Base-by-base conservation (phyloP, 208 protist species). In the Naegleria fowleri region DNA sequence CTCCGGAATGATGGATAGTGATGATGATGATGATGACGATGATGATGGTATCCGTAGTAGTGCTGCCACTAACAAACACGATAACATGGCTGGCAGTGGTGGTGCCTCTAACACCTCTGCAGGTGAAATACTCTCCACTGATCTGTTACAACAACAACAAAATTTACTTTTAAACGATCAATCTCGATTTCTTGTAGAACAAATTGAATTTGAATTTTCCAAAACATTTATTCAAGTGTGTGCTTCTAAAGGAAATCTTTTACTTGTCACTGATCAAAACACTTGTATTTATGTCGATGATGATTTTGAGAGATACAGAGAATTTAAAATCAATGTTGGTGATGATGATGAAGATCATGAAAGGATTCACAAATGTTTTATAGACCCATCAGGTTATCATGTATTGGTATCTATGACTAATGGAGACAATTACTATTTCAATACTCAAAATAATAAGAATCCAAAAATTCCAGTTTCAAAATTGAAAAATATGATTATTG, bases 401-500 rank as follows among this genome's bases (percentile, higher is more conserved):
- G 25, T 96, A 9, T 40, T 96, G 13, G 92, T 96, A 16, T 95
- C 92, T 6, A 92, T 96, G 91, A 59, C 38, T 0, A 95, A 86
- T 88, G 93, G 94, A 19, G 95, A 96, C 0, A 94, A 96, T 36
- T 95, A 92, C 43, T 96, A 96, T 91, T 85, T 96, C 7, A 87
- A 96, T 83, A 22, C 55, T 38, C 43, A 84, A 29, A 33, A 39
- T 6, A 92, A 29, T 51, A 90, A 92, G 43, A 95, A 95, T 91
- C 90, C 92, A 36, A 95, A 95, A 87, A 9, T 52, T 36, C 87
- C 94, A 88, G 90, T 83, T 25, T 7, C 39, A 29, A 52, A 94
- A 40, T 92, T 41, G 9, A 83, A 92, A 55, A 91, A 93, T n/a
- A 48, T 93, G 33, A 29, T 95, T 16, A 94, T 96, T 52, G 94